Evolutionary conservation across 2,329 filamentous ascomycete species (phyloP).

Genomic region (Scedosporium minutisporum): DNA sequence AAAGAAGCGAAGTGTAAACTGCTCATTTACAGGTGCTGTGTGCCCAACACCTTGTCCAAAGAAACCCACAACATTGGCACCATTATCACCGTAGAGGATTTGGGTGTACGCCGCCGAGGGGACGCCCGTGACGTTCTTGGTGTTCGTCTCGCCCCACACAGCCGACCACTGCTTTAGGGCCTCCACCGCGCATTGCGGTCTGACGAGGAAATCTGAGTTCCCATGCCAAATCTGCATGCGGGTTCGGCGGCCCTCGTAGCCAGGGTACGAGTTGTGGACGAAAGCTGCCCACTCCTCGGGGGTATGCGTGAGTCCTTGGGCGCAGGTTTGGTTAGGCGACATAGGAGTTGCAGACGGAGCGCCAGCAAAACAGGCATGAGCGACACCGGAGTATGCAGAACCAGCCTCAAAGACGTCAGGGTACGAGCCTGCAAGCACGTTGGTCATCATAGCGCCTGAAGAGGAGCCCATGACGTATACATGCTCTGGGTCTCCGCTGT

Average conservation of each 20-base stretch:
- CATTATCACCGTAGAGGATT: constrained; percentile 24
- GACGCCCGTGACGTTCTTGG: constrained; percentile 19
- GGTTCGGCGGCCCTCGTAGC: constrained; percentile 19
- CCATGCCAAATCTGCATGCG: constrained; percentile 6
- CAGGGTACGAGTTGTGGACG: constrained; percentile 37
- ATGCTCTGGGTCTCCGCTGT: constrained; percentile 37
- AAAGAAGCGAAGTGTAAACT: neutral
- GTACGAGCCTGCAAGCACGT: constrained; percentile 42
- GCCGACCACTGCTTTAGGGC: constrained; percentile 47
- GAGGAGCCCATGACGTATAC: constrained; percentile 44
- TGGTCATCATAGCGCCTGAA: constrained; percentile 41
- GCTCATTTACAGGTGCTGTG: constrained; percentile 2
- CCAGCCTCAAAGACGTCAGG: constrained; percentile 44
- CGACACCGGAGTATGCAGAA: constrained; percentile 38
- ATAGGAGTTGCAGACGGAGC: constrained; percentile 42
- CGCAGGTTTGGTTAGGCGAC: constrained; percentile 19
- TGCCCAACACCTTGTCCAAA: constrained; percentile 20
- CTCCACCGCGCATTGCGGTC: constrained; percentile 46
- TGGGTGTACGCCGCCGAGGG: constrained; percentile 28
- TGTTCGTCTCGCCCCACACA: constrained; percentile 30
- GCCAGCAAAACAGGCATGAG: constrained; percentile 27
- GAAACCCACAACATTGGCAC: constrained; percentile 13
- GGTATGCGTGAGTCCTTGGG: constrained; percentile 13
- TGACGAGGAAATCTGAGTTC: constrained; percentile 24
- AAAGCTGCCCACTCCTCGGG: constrained; percentile 30